Evolutionary conservation across 2,329 filamentous ascomycete species (phyloP), one percentile per base, ranked within the genome.

Genomic region (Plenodomus tracheiphilus): DNA sequence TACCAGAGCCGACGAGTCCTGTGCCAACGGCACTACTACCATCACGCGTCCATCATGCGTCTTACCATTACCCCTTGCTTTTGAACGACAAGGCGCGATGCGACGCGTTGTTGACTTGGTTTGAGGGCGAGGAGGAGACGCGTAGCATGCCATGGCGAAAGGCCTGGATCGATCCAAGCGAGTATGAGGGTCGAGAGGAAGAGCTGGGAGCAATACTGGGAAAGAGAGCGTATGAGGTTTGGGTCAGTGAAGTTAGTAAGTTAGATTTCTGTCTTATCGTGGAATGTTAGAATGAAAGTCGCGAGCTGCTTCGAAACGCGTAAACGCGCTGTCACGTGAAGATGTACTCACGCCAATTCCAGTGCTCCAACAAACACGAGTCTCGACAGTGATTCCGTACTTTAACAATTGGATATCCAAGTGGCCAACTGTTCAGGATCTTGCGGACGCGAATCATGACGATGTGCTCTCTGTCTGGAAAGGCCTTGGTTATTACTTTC

Each of bases 291-390:
- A 41, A 22, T 22, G 17, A 21, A 3, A 2, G 21, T 35, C 7
- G 18, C 17, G 16, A 13, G 35, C 39, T 25, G 18, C 37, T 21
- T 22, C 34, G 30, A 28, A 36, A 40, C 43, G 34, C 39, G 28
- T n/a, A 32, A 42, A 51, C 53, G 53, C 56, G 52, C 15, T 18
- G 37, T 59, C 55, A 62, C 56, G 59, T 65, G 58, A n/a, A 21
- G 10, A 10, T 17, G 18, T 36, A 32, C 49, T 46, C 4, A 49
- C 13, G 8, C 42, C 19, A 1, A n/a, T 9, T 10, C 11, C 25
- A 70, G 65, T 86, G 84, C 76, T 86, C 10, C 84, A 86, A 65
- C 84, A 86, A 69, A 86, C 84, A 2, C 81, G 84, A 21, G 84
- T 86, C 3, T 77, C 80, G 2, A 80, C 79, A 6, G 84, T 85